Evolutionary conservation across 768 basidiomycete species (phyloP).

Genomic region (Mycena leptocephala): DNA sequence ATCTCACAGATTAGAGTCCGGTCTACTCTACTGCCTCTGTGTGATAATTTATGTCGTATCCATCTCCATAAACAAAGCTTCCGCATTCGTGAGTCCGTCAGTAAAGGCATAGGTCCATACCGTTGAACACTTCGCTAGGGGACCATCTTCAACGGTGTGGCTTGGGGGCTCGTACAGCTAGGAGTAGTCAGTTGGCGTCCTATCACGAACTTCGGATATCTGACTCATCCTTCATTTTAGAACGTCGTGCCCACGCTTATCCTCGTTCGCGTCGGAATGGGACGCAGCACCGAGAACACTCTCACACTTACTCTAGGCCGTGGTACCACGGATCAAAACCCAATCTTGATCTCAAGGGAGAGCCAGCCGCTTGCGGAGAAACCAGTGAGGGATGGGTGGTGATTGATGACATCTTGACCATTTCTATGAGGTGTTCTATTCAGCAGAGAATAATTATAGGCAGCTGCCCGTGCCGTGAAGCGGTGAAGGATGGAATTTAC

Average conservation of each 20-base stretch:
- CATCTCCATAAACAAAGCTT: background rate
- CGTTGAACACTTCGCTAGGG: background rate
- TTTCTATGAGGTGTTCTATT: too few species aligned
- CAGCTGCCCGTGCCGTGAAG: too few species aligned
- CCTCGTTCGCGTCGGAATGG: conserved; percentile 21
- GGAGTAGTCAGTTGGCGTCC: conserved; percentile 12
- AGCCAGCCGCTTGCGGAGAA: background rate
- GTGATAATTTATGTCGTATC: conserved; percentile 19
- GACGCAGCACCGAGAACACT: conserved; percentile 9
- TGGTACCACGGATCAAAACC: background rate
- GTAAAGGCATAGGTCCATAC: background rate
- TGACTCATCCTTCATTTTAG: background rate
- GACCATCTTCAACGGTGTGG: conserved; percentile 17
- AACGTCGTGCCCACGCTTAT: conserved; percentile 21
- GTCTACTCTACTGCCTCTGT: conserved; percentile 11
- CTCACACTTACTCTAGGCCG: background rate
- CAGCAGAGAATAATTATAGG: too few species aligned
- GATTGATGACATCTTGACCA: too few species aligned
- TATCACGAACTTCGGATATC: background rate
- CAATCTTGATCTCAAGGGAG: background rate
- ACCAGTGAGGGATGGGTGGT: too few species aligned
- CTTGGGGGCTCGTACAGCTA: conserved; percentile 22
- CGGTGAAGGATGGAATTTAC: too few species aligned
- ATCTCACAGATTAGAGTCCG: conserved; percentile 16
- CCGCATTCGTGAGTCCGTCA: conserved; percentile 10